phyloP scores from a whole-genome alignment of 768 basidiomycete species.

The Pleurotus platypus region DNA sequence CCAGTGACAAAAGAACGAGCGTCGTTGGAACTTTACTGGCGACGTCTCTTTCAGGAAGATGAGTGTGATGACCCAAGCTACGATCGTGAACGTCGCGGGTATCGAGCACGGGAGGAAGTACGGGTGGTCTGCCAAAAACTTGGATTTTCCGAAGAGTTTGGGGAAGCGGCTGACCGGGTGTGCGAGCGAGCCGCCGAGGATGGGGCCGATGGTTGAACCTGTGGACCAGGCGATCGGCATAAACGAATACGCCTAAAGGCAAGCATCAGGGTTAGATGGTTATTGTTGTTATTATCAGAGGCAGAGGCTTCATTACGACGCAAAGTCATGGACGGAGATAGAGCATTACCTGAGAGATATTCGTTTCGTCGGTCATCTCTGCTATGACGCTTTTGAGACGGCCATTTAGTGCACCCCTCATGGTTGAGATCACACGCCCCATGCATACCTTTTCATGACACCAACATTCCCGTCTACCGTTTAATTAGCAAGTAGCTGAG shows the following conservation, averaged over 20 bases:
- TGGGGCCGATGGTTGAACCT: slow-evolving; percentile 27
- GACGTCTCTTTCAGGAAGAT: slow-evolving; percentile 41
- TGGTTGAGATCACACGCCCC: not conserved
- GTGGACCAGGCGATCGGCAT: slow-evolving; percentile 31
- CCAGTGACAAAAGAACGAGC: not conserved
- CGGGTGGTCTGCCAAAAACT: slow-evolving; percentile 46
- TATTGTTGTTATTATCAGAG: not conserved
- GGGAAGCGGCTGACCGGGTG: slow-evolving; percentile 51
- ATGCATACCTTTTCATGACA: slow-evolving; percentile 35
- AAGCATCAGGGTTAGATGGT: slow-evolving; percentile 19
- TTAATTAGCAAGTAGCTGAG: not conserved
- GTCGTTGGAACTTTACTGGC: not conserved
- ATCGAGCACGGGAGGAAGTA: slow-evolving; percentile 57
- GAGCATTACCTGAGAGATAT: slow-evolving; percentile 28
- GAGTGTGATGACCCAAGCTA: slow-evolving; percentile 40
- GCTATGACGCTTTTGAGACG: slow-evolving; percentile 38
- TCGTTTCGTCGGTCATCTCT: slow-evolving; percentile 57
- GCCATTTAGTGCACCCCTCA: slow-evolving; percentile 8
- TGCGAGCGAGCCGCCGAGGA: slow-evolving; percentile 49
- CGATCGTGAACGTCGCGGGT: slow-evolving; percentile 42
- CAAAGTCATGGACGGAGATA: not conserved
- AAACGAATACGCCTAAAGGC: slow-evolving; percentile 32
- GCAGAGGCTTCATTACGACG: not conserved
- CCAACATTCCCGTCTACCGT: slow-evolving; percentile 31
- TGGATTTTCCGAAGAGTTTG: slow-evolving; percentile 33